These are phyloP conservation scores for Serendipita sp. DNA, from an alignment of 768 basidiomycete genomes.

Conservation along the genomic window DNA sequence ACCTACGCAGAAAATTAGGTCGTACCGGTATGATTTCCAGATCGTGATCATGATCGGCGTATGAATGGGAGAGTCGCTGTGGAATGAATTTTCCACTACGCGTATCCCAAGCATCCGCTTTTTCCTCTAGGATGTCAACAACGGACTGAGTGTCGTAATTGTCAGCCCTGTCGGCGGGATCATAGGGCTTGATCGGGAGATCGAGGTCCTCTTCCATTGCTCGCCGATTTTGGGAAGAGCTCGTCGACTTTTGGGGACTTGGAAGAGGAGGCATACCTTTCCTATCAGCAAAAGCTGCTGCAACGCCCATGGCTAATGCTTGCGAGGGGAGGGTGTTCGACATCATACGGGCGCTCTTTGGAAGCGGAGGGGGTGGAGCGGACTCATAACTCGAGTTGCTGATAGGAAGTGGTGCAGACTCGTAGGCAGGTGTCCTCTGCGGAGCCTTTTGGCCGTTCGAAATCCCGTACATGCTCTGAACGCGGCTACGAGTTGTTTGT, in stretches of 20 bases:
- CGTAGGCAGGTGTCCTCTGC: neutral
- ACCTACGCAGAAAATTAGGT: neutral
- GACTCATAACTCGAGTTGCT: neutral
- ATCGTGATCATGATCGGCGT: neutral
- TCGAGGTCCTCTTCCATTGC: slow-evolving; percentile 1
- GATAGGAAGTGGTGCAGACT: neutral
- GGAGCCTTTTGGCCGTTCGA: neutral
- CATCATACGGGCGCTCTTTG: neutral
- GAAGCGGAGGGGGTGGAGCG: neutral
- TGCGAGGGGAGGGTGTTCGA: neutral
- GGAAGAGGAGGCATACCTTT: neutral
- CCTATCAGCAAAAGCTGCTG: neutral
- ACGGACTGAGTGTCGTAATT: neutral
- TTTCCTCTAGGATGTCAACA: neutral
- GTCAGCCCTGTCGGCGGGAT: neutral
- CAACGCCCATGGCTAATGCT: neutral
- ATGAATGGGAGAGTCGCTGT: neutral
- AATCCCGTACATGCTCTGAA: slow-evolving; percentile 5
- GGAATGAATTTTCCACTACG: neutral
- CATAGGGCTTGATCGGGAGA: neutral
- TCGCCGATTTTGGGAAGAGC: neutral
- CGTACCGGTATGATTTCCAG: neutral
- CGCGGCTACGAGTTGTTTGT: neutral
- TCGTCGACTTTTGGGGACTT: neutral
- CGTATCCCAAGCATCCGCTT: neutral